phyloP scores from a whole-genome alignment of 805 yeast genomes.

The Yamadazyma paraphyllophila region DNA sequence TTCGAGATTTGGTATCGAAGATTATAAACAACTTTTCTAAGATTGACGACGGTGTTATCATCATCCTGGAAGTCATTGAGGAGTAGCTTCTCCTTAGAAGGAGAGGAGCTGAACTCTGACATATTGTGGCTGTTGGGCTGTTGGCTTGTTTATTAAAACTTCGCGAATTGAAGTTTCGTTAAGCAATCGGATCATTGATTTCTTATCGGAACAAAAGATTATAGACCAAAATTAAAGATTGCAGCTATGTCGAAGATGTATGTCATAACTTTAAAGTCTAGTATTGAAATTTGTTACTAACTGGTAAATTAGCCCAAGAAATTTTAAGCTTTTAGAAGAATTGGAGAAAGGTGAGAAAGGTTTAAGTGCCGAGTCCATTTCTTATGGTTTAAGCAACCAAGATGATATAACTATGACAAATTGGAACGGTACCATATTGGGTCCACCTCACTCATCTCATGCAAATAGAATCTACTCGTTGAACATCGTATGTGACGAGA shows the following conservation, averaged over 20 bases:
- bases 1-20: constrained; percentile 34
- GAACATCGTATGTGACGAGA: constrained; percentile 74
- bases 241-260: constrained; percentile 47
- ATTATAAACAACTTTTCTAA: constrained; percentile 21
- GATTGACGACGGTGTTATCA: constrained; percentile 10
- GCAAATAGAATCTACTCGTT: constrained; percentile 91
- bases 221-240: not conserved
- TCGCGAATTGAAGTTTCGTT: not conserved
- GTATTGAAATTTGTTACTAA: constrained; percentile 4
- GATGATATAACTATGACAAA: constrained; percentile 91
- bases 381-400: constrained; percentile 86
- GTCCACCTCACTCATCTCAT: constrained; percentile 89
- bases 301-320: constrained; percentile 66
- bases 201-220: not conserved
- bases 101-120: constrained; percentile 8
- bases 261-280: constrained; percentile 17
- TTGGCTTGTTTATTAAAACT: not conserved
- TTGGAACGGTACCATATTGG: constrained; percentile 98
- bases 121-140: not conserved
- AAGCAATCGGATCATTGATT: constrained; percentile 2
- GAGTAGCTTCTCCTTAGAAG: not conserved
- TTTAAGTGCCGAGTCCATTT: constrained; percentile 92
- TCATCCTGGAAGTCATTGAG: not conserved
- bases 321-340: constrained; percentile 91
- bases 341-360: constrained; percentile 98